These are phyloP conservation scores for Fusarium hostae DNA, from an alignment of 2,329 filamentous ascomycete species.

Conservation along the genomic window DNA sequence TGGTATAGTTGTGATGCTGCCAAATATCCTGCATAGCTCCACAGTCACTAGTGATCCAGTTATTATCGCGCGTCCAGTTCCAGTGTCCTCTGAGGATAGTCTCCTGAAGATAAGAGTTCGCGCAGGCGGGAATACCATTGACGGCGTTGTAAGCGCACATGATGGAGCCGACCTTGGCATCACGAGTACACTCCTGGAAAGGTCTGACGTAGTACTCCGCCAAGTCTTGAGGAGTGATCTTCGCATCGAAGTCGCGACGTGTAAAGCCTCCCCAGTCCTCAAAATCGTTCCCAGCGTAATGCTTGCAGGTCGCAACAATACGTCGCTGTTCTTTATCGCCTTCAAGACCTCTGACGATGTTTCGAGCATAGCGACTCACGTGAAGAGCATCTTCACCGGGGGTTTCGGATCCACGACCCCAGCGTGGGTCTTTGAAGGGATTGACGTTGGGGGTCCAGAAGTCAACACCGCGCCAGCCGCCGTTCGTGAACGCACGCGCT, in stretches of 20 bases:
- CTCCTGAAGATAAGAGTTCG: constrained; percentile 4
- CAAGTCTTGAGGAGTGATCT: constrained; percentile 1
- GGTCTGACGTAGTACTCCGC: constrained; percentile 11
- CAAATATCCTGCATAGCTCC: constrained; percentile 17
- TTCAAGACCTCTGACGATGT: constrained; percentile 3
- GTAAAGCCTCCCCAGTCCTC: constrained; percentile 13
- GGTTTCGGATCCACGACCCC: constrained; percentile 11
- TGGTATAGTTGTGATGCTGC: constrained; percentile 12
- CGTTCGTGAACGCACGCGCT: background rate
- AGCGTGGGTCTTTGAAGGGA: constrained; percentile 1
- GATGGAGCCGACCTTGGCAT: background rate
- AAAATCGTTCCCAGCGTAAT: constrained; percentile 2
- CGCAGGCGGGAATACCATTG: background rate
- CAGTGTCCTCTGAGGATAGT: constrained; percentile 4
- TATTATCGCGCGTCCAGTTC: constrained; percentile 13
- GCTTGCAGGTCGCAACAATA: constrained; percentile 12
- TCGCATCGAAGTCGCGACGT: background rate
- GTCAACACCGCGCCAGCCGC: background rate
- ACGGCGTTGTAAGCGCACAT: constrained; percentile 13
- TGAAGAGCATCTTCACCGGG: constrained; percentile 7
- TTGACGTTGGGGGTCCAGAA: constrained; percentile 16
- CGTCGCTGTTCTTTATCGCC: constrained; percentile 7
- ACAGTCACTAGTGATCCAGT: constrained; percentile 13
- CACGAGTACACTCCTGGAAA: constrained; percentile 3
- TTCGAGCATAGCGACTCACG: background rate